Base-by-base conservation (phyloP, 176 grass and related monocot genomes). In the Tuctoria greenei region DNA sequence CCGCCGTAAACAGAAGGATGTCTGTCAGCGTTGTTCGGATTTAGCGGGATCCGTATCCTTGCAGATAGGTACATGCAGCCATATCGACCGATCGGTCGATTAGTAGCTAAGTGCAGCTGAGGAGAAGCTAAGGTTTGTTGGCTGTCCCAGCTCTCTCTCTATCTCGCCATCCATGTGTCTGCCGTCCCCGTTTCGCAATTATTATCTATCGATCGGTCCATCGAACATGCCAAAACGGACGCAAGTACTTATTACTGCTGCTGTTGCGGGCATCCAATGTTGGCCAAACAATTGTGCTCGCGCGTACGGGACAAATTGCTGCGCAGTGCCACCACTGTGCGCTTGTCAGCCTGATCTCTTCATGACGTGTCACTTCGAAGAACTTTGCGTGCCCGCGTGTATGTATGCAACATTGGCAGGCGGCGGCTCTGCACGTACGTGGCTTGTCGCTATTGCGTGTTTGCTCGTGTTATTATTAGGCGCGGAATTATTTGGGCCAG, bases 321-420 rank as follows among this genome's bases (percentile, higher is more conserved):
- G 11, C 56, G 11, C 31, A 31, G 31, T 3, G 3, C 31, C 31
- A 31, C 31, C 31, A 31, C 62, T 17, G 42, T 36, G 71, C 15
- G 72, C 36, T 47, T 76, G 84, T 81, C 84, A 76, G 26, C 56
- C n/a, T n/a, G n/a, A n/a, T n/a, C n/a, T n/a, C n/a, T n/a, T n/a
- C n/a, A n/a, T n/a, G n/a, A n/a, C n/a, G n/a, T n/a, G n/a, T n/a
- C n/a, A n/a, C n/a, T n/a, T n/a, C n/a, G n/a, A n/a, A n/a, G n/a
- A n/a, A n/a, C n/a, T n/a, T n/a, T n/a, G n/a, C n/a, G n/a, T n/a
- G n/a, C n/a, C n/a, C n/a, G n/a, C n/a, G n/a, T n/a, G n/a, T n/a
- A n/a, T n/a, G n/a, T n/a, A n/a, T n/a, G n/a, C n/a, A n/a, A n/a
- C n/a, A n/a, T n/a, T n/a, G n/a, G n/a, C n/a, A n/a, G n/a, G n/a